Percentiles rank a stretch among this genome's conserved stretches.
These are phyloP conservation scores for Rheum nobile DNA, from an alignment of 148 eudicot genomes.

Conservation along the genomic window DNA sequence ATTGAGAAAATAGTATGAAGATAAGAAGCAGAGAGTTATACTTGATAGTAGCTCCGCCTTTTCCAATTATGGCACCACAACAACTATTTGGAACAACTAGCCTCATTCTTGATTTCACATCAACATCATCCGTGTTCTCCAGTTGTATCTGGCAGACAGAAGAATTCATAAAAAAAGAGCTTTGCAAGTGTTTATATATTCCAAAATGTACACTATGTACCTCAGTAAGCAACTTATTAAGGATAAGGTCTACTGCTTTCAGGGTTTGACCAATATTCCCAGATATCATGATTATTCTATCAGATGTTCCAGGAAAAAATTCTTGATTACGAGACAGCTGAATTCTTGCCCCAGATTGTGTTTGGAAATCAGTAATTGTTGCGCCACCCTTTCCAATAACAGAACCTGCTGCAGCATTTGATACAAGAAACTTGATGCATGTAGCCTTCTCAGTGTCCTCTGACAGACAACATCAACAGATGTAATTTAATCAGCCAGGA, in stretches of 20 bases:
- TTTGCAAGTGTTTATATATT: not conserved
- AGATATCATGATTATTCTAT: conserved; percentile 83
- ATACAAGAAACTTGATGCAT: conserved; percentile 69
- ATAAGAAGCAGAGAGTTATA: conserved; percentile 15
- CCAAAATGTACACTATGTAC: conserved; percentile 20
- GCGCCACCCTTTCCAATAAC: conserved; percentile 99
- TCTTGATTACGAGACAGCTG: conserved; percentile 94
- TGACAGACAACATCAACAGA: not conserved
- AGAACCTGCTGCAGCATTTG: conserved; percentile 96
- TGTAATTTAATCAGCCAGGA: not conserved
- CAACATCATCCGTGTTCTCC: conserved; percentile 59
- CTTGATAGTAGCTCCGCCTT: conserved; percentile 88
- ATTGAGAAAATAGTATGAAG: not conserved
- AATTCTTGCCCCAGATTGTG: conserved; percentile 86
- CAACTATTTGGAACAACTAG: conserved; percentile 86
- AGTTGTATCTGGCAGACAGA: conserved; percentile 40
- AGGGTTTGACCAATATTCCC: conserved; percentile 62
- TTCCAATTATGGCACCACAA: conserved; percentile 98
- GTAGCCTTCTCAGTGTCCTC: conserved; percentile 43
- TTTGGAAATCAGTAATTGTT: conserved; percentile 79
- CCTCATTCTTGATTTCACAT: conserved; percentile 58
- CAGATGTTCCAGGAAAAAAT: conserved; percentile 87
- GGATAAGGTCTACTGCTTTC: conserved; percentile 78
- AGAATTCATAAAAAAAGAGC: not conserved
- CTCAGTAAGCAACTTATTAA: conserved; percentile 65